phyloP scores from a whole-genome alignment of 331 rosid genomes.

The Saraca asoca region DNA sequence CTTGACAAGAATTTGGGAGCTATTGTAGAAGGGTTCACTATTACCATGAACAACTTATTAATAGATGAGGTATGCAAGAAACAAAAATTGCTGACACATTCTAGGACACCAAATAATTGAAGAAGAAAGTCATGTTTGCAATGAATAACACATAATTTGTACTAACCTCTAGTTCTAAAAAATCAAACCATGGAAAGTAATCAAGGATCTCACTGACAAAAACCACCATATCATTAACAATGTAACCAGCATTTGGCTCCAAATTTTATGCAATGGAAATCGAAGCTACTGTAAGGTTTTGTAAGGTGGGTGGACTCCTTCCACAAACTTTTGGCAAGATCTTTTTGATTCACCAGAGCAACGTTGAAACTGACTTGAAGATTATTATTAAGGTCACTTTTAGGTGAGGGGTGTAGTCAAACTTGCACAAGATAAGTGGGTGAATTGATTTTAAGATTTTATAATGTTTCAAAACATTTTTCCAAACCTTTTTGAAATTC shows the following conservation, averaged over 20 bases:
- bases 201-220: slow-evolving; percentile 65
- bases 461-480: too few relatives aligned
- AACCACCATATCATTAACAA: slow-evolving; percentile 55
- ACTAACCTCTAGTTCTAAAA: slow-evolving; percentile 69
- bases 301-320: slow-evolving; percentile 65
- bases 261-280: slow-evolving; percentile 66
- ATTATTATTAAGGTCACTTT: slow-evolving; percentile 58
- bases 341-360: slow-evolving; percentile 66
- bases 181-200: slow-evolving; percentile 74
- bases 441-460: too few relatives aligned
- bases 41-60: too few relatives aligned
- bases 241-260: slow-evolving; percentile 65
- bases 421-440: too few relatives aligned
- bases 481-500: too few relatives aligned
- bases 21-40: too few relatives aligned
- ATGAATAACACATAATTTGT: background rate
- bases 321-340: slow-evolving; percentile 61
- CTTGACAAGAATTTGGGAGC: too few relatives aligned
- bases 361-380: slow-evolving; percentile 65
- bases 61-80: too few relatives aligned
- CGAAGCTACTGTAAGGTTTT: slow-evolving; percentile 64
- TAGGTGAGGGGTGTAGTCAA: slow-evolving; percentile 60
- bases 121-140: background rate
- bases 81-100: too few relatives aligned
- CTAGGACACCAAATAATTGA: too few relatives aligned